Evolutionary conservation across 768 basidiomycete genomes (phyloP).

Genomic region (Amanita subjunquillea): DNA sequence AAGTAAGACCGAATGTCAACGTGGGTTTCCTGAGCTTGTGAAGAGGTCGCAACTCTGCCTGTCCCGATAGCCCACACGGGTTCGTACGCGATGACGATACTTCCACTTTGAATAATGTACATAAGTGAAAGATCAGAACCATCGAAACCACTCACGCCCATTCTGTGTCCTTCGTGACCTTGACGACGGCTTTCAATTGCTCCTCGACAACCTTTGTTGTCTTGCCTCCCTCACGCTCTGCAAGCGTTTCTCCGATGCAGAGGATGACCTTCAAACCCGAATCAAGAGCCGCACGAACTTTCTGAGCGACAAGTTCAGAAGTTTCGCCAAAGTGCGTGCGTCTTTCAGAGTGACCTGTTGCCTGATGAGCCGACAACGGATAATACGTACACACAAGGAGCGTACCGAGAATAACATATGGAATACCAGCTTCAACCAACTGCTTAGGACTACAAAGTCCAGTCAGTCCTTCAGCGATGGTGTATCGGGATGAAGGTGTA

Average conservation of each 20-base stretch:
- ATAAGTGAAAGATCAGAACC: neutral
- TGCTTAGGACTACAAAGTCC: slow-evolving; percentile 45
- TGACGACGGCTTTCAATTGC: slow-evolving; percentile 73
- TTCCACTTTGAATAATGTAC: slow-evolving; percentile 28
- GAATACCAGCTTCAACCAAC: slow-evolving; percentile 77
- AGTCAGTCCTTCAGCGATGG: slow-evolving; percentile 16
- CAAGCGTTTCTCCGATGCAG: slow-evolving; percentile 91
- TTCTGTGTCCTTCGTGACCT: slow-evolving; percentile 46
- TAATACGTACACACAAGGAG: neutral
- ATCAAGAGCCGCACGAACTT: slow-evolving; percentile 77
- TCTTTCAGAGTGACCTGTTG: slow-evolving; percentile 87
- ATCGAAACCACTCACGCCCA: slow-evolving; percentile 57
- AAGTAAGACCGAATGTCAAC: slow-evolving; percentile 74
- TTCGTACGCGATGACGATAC: slow-evolving; percentile 92
- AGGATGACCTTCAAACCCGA: slow-evolving; percentile 79
- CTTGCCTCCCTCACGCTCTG: slow-evolving; percentile 70
- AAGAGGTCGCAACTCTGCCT: slow-evolving; percentile 85
- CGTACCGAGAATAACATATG: slow-evolving; percentile 86
- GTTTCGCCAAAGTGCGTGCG: slow-evolving; percentile 88
- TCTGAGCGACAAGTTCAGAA: slow-evolving; percentile 72
- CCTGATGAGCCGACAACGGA: slow-evolving; percentile 4
- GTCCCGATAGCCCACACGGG: slow-evolving; percentile 99
- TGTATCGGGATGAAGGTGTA: slow-evolving; percentile 1
- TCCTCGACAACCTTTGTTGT: slow-evolving; percentile 73
- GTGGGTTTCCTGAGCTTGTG: slow-evolving; percentile 93